Base-by-base conservation (phyloP, 345 rosid species). In the Bruguiera parviflora region DNA sequence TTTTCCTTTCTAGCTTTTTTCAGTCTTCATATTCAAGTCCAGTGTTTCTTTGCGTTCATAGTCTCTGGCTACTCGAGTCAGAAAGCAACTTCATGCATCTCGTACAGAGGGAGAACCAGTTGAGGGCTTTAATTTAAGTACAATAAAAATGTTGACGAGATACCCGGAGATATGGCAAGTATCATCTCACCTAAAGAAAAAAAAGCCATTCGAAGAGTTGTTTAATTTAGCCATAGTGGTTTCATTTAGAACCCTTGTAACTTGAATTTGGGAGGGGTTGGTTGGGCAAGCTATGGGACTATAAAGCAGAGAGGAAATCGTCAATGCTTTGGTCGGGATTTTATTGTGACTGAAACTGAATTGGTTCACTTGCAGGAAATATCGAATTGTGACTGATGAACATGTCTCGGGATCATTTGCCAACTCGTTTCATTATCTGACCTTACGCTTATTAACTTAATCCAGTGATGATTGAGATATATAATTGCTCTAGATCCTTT, bases 71-170 rank as follows among this genome's bases (percentile, higher is more conserved):
- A 88, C 96, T 66, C 96, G 84, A 79, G 96, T 95, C 43, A 84
- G 98, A 69, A 88, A 90, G 80, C 97, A 95, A 63, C 98, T 95
- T 70, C 66, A 92, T 75, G 85, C 82, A 18, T 85, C 96, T 43
- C 91, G 96, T 47, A 80, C 86, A 31, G 84, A 88, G 83, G 79
- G 86, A 76, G 83, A 83, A 56, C 77, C 88, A 1, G 75, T 79
- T 3, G 79, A 90, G 75, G 99, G 99, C 80, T 92, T 95, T 73
- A 95, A 95, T 73, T 82, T 73, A 82, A 92, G 99, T 74, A 95
- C 99, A 35, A 77, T 86, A 7, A 73, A 88, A 33, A n/a, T 92
- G 82, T 61, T 95, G 70, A 83, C 84, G 53, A 89, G 80, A 73
- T 95, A 87, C 77, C 85, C 90, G 46, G 68, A 91, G 97, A 97